phyloP scores from a whole-genome alignment of 768 basidiomycete species.

The Serendipita sp. region DNA sequence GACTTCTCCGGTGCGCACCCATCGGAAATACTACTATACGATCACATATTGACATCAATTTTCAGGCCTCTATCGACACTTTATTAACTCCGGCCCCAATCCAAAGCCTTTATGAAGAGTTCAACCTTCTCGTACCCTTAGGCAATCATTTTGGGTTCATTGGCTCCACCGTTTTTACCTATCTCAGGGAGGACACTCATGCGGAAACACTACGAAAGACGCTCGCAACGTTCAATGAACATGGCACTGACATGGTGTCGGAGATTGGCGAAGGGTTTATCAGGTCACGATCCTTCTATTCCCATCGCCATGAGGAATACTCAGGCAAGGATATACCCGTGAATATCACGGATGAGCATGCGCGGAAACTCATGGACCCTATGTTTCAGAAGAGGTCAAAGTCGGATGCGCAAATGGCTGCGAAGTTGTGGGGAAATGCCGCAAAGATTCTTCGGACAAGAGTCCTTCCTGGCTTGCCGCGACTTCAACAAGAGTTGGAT shows the following conservation, averaged over 20 bases:
- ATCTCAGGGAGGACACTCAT: neutral
- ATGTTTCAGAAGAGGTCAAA: neutral
- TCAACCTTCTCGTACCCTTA: neutral
- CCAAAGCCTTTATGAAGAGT: neutral
- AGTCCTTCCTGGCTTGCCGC: neutral
- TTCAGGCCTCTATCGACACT: no score
- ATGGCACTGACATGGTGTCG: neutral
- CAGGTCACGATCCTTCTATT: neutral
- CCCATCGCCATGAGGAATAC: neutral
- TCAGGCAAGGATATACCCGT: neutral
- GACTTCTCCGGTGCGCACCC: no score
- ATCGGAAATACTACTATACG: no score
- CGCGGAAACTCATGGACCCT: neutral
- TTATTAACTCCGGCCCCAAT: no score
- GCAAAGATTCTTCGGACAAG: neutral
- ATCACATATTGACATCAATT: no score
- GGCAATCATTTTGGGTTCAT: neutral
- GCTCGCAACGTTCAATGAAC: neutral
- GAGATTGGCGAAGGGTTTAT: neutral
- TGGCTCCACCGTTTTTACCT: neutral
- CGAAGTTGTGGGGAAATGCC: neutral
- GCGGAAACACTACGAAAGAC: neutral
- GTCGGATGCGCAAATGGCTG: neutral
- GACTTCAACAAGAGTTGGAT: neutral
- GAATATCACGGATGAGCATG: no score